Base-by-base conservation (phyloP, 805 yeast species). In the Candida nonsorbophila region DNA sequence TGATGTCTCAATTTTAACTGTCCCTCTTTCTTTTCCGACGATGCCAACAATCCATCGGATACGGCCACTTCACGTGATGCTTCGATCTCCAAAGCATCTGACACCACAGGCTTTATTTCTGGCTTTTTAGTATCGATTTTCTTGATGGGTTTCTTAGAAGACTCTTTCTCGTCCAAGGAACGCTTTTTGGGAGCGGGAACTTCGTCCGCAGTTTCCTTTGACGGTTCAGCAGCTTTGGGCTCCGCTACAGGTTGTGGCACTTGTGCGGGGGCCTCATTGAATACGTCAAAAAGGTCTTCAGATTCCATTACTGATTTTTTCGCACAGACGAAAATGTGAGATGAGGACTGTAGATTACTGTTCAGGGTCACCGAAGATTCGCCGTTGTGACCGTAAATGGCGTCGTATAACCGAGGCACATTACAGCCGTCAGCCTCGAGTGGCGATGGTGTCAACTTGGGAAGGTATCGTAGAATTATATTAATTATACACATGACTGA, bases 21-120 rank as follows among this genome's bases (percentile, higher is more conserved):
- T 7, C 58, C 54, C 30, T 58, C 64, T 24, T 58, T 58, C 3
- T 53, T 54, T 11, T 30, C 13, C 14, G 31, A 21, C 3, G 45
- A 19, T 10, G 65, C 66, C 45, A 77, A 50, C 20, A 86, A 62
- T 5, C 94, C 94, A 18, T 72, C 72, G 0, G 94, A 82, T 1
- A 83, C 85, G n/a, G 77, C 77, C 18, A 87, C 94, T 54, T 86
- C 94, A 54, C 94, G 69, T 3, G 85, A 79, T 0, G 95, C 92
- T 55, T 86, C 95, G 37, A 84, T 83, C 51, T 86, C 95, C 28
- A 87, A 74, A 4, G 84, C 69, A 55, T 87, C 96, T 1, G 90
- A 83, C 14, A 86, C 94, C 21, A 85, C 77, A 0, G 95, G 87
- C 19, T 69, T 68, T 11, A 74, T 69, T 6, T 65, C 70, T 10